A percentile compares a stretch with the other conserved stretches of the same genome.
Evolutionary conservation across 805 yeast species (phyloP).

Genomic region (Candida maris): DNA sequence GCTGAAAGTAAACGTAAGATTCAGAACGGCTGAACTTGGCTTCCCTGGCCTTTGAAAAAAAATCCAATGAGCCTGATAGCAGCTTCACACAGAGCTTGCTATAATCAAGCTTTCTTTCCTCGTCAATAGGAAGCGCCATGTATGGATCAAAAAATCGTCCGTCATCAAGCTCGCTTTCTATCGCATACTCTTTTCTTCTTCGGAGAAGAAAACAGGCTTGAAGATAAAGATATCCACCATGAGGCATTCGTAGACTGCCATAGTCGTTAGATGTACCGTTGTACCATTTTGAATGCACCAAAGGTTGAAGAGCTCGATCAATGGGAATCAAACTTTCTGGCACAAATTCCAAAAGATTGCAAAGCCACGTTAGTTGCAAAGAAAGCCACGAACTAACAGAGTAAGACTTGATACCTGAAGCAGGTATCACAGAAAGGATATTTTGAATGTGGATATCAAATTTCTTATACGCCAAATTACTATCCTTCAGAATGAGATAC

Average conservation of each 20-base stretch:
- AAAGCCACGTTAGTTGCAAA: conserved; percentile 63
- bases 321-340: conserved; percentile 42
- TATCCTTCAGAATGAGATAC: conserved; percentile 55
- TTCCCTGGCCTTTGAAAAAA: conserved; percentile 34
- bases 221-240: conserved; percentile 40
- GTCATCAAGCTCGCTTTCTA: conserved; percentile 1
- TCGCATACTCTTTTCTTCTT: conserved; percentile 22
- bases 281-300: conserved; percentile 23
- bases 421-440: conserved; percentile 38
- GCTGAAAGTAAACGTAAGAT: conserved; percentile 42
- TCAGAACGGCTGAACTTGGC: conserved; percentile 37
- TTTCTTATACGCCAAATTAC: conserved; percentile 57
- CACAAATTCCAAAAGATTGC: conserved; percentile 48
- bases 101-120: conserved; percentile 23
- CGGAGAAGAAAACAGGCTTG: conserved; percentile 35
- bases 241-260: conserved; percentile 35
- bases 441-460: conserved; percentile 61
- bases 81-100: conserved; percentile 23
- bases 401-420: conserved; percentile 25
- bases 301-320: conserved; percentile 33
- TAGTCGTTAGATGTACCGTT: conserved; percentile 10
- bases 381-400: conserved; percentile 51
- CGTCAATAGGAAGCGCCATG: conserved; percentile 23
- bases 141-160: conserved; percentile 22
- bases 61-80: conserved; percentile 35